Conservation (phyloP, 108 stramenopile species). For the Cyclotella cryptica region DNA sequence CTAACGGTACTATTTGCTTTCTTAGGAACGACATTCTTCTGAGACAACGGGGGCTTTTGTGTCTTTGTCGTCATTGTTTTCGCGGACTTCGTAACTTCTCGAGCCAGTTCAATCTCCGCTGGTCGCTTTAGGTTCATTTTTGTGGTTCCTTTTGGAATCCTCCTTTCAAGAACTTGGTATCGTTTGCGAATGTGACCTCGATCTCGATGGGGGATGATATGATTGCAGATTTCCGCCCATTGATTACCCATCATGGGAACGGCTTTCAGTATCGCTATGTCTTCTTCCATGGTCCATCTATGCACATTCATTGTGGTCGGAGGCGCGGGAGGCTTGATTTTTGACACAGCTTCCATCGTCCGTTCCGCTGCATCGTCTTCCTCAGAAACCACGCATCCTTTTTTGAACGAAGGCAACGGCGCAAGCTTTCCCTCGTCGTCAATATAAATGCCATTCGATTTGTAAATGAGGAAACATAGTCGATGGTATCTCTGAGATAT, state of each 20-base stretch:
- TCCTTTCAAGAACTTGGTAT: constrained; percentile 84
- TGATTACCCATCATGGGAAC: constrained; percentile 83
- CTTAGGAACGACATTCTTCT: constrained; percentile 20
- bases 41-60: neutral
- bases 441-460: constrained; percentile 74
- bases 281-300: constrained; percentile 89
- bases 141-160: constrained; percentile 60
- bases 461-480: constrained; percentile 83
- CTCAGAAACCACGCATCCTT: constrained; percentile 58
- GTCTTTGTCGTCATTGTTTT: neutral
- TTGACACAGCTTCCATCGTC: constrained; percentile 44
- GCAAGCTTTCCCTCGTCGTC: constrained; percentile 72
- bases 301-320: constrained; percentile 87
- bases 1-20: constrained; percentile 5
- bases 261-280: constrained; percentile 78
- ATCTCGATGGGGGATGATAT: constrained; percentile 85
- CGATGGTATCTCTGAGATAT: constrained; percentile 87
- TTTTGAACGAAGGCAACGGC: constrained; percentile 55
- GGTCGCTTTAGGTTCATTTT: constrained; percentile 42
- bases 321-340: constrained; percentile 61
- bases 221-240: constrained; percentile 83
- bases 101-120: neutral
- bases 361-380: constrained; percentile 4
- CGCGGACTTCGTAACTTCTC: constrained; percentile 3
- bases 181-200: constrained; percentile 86